Percentiles rank a stretch among this genome's conserved stretches.
Evolutionary conservation across 306 rosid species (phyloP).

Genomic region (Rubus parviflorus): DNA sequence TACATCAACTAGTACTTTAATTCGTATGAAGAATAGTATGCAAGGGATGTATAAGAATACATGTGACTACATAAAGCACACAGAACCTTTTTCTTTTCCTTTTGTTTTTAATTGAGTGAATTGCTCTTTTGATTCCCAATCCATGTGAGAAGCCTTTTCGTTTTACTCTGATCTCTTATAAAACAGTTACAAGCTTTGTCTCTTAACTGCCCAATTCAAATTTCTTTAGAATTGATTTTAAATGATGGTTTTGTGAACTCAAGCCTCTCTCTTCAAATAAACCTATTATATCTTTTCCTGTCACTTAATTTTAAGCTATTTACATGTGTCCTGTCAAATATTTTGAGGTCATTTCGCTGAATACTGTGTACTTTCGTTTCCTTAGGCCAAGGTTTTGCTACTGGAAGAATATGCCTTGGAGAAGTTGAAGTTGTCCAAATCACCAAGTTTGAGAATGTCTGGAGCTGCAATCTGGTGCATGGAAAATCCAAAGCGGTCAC

Average conservation of each 20-base stretch:
- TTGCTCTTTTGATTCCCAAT: neutral
- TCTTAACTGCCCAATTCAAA: neutral
- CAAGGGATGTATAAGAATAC: too few relatives aligned
- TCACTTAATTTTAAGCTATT: too few relatives aligned
- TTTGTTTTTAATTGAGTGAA: neutral
- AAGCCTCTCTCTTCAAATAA: neutral
- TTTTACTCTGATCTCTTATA: neutral
- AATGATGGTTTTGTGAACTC: neutral
- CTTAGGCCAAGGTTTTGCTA: slow-evolving; percentile 71
- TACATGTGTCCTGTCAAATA: neutral
- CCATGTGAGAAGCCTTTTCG: neutral
- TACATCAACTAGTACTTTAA: too few relatives aligned
- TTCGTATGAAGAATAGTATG: neutral
- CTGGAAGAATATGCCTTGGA: slow-evolving; percentile 75
- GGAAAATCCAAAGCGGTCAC: slow-evolving; percentile 54
- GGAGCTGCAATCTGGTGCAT: slow-evolving; percentile 47
- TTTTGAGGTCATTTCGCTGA: slow-evolving; percentile 27
- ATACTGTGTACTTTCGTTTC: slow-evolving; percentile 13
- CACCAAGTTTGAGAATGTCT: slow-evolving; percentile 56
- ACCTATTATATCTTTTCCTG: neutral
- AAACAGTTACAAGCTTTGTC: neutral
- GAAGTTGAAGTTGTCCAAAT: slow-evolving; percentile 57
- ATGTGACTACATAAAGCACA: neutral
- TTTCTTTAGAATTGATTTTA: neutral
- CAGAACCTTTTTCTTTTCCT: too few relatives aligned